Evolutionary conservation across 2,329 filamentous ascomycete genomes (phyloP).

Genomic region (Magnaporthiopsis rhizophila): DNA sequence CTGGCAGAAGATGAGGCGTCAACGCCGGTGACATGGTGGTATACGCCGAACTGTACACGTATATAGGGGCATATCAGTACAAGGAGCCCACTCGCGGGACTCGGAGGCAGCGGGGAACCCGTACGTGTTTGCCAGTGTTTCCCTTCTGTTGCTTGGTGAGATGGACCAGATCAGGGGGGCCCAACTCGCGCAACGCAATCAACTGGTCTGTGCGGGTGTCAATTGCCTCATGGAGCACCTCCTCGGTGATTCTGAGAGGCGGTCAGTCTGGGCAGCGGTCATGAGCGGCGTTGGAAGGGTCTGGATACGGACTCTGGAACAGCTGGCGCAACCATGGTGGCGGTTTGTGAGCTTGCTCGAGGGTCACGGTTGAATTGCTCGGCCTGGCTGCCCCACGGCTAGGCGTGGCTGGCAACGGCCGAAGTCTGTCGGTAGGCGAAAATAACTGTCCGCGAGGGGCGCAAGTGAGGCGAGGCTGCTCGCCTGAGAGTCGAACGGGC

Average conservation of each 20-base stretch:
- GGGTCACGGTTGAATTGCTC: background rate
- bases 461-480: background rate
- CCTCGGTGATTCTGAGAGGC: slow-evolving; percentile 72
- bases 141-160: slow-evolving; percentile 67
- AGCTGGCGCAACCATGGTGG: slow-evolving; percentile 63
- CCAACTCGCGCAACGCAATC: slow-evolving; percentile 78
- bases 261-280: background rate
- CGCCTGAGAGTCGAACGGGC: background rate
- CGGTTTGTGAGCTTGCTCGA: background rate
- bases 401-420: background rate
- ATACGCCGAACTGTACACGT: slow-evolving; percentile 66
- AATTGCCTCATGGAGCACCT: slow-evolving; percentile 83
- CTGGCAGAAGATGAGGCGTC: slow-evolving; percentile 97
- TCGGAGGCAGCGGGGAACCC: background rate
- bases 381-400: background rate
- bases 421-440: background rate
- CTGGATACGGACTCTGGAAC: slow-evolving; percentile 58
- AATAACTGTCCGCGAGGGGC: background rate
- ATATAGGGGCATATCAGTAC: slow-evolving; percentile 11
- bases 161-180: slow-evolving; percentile 92
- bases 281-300: background rate
- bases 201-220: slow-evolving; percentile 89
- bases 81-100: slow-evolving; percentile 4
- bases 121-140: slow-evolving; percentile 48
- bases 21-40: slow-evolving; percentile 95